A percentile compares a stretch with the other conserved stretches of the same genome.
phyloP scores from a whole-genome alignment of 306 rosid genomes.

The Medicago truncatula region MtrunA17r5.0-ANR NC_053042.1:37466001-37466500 shows the following conservation, averaged over 20 bases:
- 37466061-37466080: constrained; percentile 1
- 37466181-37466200: constrained; percentile 4
- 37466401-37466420: constrained; percentile 25
- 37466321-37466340: constrained; percentile 27
- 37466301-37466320: constrained; percentile 2
- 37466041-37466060: constrained; percentile 52
- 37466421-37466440: not conserved
- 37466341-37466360: constrained; percentile 3
- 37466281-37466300: constrained; percentile 5
- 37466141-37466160: constrained; percentile 16
- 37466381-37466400: constrained; percentile 2
- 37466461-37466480: not conserved
- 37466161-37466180: constrained; percentile 12
- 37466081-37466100: constrained; percentile 5
- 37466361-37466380: constrained; percentile 5
- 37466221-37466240: constrained; percentile 1
- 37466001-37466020: constrained; percentile 81
- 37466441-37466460: constrained; percentile 13
- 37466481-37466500: not conserved
- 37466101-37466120: constrained; percentile 20
- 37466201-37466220: not conserved
- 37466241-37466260: constrained; percentile 5
- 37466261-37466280: constrained; percentile 21
- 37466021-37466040: constrained; percentile 98
- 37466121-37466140: constrained; percentile 9